These are phyloP conservation scores for Chaetomiaceae sp. DNA, from an alignment of 2,329 filamentous ascomycete genomes.

Conservation along the genomic window DNA sequence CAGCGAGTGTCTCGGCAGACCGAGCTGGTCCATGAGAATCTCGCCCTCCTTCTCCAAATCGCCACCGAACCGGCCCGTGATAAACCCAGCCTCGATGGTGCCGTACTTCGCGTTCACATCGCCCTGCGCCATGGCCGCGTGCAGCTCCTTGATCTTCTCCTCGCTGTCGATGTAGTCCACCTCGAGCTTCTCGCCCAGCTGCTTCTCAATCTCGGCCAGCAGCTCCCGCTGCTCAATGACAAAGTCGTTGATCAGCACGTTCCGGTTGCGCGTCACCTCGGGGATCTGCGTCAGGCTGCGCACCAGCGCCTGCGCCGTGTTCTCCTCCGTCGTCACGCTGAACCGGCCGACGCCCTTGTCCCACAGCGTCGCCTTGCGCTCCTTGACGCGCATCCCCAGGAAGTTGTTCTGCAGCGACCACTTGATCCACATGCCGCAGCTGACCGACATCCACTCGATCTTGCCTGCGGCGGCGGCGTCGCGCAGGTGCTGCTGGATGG, in stretches of 20 bases:
- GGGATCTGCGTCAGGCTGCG: slow-evolving; percentile 24
- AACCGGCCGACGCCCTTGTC: slow-evolving; percentile 32
- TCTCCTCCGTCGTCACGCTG: slow-evolving; percentile 31
- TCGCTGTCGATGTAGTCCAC: slow-evolving; percentile 25
- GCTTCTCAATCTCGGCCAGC: slow-evolving; percentile 43
- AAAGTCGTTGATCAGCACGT: slow-evolving; percentile 31
- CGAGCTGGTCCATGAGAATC: slow-evolving; percentile 29
- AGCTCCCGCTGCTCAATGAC: slow-evolving; percentile 29
- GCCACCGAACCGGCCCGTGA: slow-evolving; percentile 28
- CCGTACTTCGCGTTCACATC: slow-evolving; percentile 22
- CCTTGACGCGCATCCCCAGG: slow-evolving; percentile 20
- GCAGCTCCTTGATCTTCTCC: slow-evolving; percentile 25
- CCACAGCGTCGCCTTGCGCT: slow-evolving; percentile 22
- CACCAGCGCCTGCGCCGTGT: slow-evolving; percentile 28
- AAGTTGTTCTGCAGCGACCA: slow-evolving; percentile 27
- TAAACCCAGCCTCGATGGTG: slow-evolving; percentile 31
- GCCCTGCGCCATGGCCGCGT: slow-evolving; percentile 24
- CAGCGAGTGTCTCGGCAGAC: slow-evolving; percentile 24
- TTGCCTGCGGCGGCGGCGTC: slow-evolving; percentile 20
- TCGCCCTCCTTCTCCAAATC: slow-evolving; percentile 30
- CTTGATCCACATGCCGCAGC: slow-evolving; percentile 27
- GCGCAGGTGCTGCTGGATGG: slow-evolving; percentile 25
- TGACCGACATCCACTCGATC: slow-evolving; percentile 30
- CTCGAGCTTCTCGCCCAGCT: slow-evolving; percentile 38
- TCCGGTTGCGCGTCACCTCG: slow-evolving; percentile 30